Base-by-base conservation (phyloP, 768 basidiomycete species). In the Clathrus columnatus region DNA sequence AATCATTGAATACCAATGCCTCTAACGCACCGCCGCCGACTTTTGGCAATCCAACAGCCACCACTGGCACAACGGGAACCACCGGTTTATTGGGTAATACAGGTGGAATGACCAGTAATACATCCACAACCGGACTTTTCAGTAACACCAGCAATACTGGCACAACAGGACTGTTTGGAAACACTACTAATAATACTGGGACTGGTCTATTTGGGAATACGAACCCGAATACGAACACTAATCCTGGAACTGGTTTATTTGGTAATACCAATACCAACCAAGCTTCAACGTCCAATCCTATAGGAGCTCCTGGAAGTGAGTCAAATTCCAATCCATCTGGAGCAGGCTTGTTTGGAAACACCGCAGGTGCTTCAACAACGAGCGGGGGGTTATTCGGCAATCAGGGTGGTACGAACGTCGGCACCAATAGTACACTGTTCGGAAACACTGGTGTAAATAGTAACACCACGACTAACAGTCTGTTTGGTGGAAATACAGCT, bases 191-290 rank as follows among this genome's bases (percentile, higher is more conserved):
- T 10, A 59, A 62, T 52, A 56, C 16, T 57, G 61, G 60, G 29
- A 57, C 23, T 51, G 61, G 48, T 50, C 64, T 61, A 8, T 68
- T 69, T 52, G 68, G 68, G 14, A 61, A 48, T 30, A 58, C 62
- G 11, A 60, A 61, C 27, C 50, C 58, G 16, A 51, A 56, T 46
- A 51, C 56, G 46, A 47, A 47, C 29, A 48, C 26, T 8, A 59
- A 23, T 20, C 51, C 61, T 6, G 54, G 55, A 11, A 36, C 36
- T 1, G 50, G 59, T 8, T 50, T 47, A 21, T 62, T 57, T 29
- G 55, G 61, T 14, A 49, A 17, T 21, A 29, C 26, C 4, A 41
- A 36, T 42, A 50, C 28, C 21, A 57, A 26, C 46, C 36, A 7
- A 21, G 29, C 24, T 57, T 23, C 30, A 18, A 46, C 47, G 10